phyloP scores from a whole-genome alignment of 75 land plant species.

The Cryptomeria japonica region DNA sequence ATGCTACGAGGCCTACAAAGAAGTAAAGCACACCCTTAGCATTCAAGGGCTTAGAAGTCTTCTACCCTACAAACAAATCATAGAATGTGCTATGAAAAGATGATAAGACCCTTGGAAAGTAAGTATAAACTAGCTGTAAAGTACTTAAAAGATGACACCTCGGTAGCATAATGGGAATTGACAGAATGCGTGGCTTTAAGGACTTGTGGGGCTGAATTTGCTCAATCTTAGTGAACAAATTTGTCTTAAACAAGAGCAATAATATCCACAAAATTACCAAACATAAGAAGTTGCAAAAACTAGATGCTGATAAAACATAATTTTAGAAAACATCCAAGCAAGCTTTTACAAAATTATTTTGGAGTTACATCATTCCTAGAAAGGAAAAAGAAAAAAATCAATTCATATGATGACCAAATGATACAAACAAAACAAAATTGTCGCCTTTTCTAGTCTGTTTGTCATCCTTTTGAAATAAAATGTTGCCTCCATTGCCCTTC shows the following conservation, averaged over 20 bases:
- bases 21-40: neutral
- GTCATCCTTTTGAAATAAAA: neutral
- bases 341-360: neutral
- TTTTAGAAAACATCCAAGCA: neutral
- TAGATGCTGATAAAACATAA: neutral
- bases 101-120: neutral
- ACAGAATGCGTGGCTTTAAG: neutral
- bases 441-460: neutral
- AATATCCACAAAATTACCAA: neutral
- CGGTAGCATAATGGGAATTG: neutral
- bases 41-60: neutral
- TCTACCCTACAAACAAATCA: conserved; percentile 3
- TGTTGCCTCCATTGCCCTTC: neutral
- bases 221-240: neutral
- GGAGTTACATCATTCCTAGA: neutral
- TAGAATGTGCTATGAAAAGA: neutral
- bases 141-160: neutral
- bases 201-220: neutral
- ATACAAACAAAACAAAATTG: neutral
- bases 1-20: conserved; percentile 70
- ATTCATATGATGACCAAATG: neutral
- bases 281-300: neutral
- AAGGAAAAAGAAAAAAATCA: neutral
- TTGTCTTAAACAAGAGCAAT: neutral
- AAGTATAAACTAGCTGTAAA: neutral